phyloP scores from a whole-genome alignment of 1,284 basidiomycete genomes.

The Binderoboletus segoi region DNA sequence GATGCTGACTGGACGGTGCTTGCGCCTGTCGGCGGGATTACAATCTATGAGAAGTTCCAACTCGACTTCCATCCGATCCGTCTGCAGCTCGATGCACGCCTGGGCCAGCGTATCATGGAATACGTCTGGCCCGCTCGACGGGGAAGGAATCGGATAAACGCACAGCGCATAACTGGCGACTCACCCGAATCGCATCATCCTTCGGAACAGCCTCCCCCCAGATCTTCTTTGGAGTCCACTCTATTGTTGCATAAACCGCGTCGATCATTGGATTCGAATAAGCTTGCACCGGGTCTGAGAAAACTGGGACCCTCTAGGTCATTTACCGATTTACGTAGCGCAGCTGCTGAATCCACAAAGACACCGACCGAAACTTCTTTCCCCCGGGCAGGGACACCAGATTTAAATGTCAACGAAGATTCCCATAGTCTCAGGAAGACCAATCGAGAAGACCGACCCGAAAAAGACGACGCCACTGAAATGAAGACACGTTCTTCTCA shows the following conservation, averaged over 20 bases:
- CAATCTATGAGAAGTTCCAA: conserved; percentile 86
- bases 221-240: conserved; percentile 51
- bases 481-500: conserved; percentile 79
- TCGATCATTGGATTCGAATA: conserved; percentile 32
- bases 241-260: conserved; percentile 36
- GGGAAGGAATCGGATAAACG: conserved; percentile 38
- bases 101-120: conserved; percentile 85
- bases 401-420: conserved; percentile 27
- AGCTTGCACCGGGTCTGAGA: conserved; percentile 42
- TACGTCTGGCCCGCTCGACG: conserved; percentile 82
- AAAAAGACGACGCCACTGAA: conserved; percentile 60
- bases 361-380: conserved; percentile 24
- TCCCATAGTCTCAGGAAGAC: conserved; percentile 22
- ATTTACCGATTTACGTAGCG: conserved; percentile 65
- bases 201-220: conserved; percentile 19
- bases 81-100: conserved; percentile 82
- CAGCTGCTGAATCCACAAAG: conserved; percentile 42
- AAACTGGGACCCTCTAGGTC: conserved; percentile 64
- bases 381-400: conserved; percentile 20
- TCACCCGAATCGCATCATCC: conserved; percentile 23
- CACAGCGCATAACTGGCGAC: conserved; percentile 10
- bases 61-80: conserved; percentile 86
- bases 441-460: conserved; percentile 30
- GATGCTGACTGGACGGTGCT: conserved; percentile 77
- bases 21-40: conserved; percentile 93